phyloP scores from a whole-genome alignment of 1,284 basidiomycete species.

The Ceratobasidium sp. region DNA sequence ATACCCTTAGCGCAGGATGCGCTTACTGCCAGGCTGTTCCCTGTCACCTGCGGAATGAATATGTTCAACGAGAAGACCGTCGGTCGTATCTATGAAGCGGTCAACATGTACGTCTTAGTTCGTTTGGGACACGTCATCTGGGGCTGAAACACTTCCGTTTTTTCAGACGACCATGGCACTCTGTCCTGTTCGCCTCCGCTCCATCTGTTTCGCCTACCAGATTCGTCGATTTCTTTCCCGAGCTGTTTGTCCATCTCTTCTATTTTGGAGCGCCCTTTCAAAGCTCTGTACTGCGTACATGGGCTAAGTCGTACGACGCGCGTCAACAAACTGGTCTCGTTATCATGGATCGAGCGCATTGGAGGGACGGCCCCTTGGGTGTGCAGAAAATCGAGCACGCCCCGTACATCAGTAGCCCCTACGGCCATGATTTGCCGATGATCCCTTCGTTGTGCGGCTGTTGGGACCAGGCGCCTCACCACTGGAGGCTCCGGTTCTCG shows the following conservation, averaged over 20 bases:
- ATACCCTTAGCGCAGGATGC: conserved; percentile 5
- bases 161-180: conserved; percentile 41
- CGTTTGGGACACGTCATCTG: too few relatives aligned
- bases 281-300: conserved; percentile 18
- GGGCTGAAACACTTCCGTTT: too few relatives aligned
- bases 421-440: conserved; percentile 19
- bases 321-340: conserved; percentile 34
- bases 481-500: neutral
- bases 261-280: conserved; percentile 1
- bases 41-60: conserved; percentile 16
- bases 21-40: conserved; percentile 6
- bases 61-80: neutral
- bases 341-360: neutral
- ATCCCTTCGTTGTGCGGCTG: conserved; percentile 19
- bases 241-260: conserved; percentile 37
- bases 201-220: neutral
- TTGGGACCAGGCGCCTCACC: conserved; percentile 4
- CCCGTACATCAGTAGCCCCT: neutral
- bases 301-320: conserved; percentile 13
- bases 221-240: conserved; percentile 3
- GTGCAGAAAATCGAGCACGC: conserved; percentile 12
- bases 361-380: neutral
- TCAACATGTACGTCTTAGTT: conserved; percentile 9
- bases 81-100: neutral
- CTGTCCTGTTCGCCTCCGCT: conserved; percentile 9